Evolutionary conservation across 495 filamentous ascomycete species (phyloP), one percentile per base, ranked within the genome.

Genomic region (Neurospora sp.): DNA sequence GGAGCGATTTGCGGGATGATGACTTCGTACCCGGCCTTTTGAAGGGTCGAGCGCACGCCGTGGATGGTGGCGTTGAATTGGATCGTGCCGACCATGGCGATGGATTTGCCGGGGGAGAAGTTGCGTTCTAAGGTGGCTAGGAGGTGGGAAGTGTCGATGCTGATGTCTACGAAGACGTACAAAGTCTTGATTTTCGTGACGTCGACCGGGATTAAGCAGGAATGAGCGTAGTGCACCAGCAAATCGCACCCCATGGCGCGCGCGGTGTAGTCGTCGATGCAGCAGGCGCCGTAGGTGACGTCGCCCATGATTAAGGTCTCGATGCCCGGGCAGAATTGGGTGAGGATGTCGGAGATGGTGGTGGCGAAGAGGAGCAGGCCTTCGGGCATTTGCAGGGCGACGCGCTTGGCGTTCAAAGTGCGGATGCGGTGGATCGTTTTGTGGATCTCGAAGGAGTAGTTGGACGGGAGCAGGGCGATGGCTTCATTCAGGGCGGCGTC

Each of bases 291-390:
- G 83, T 99, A 99, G 0, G 96, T 99, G 36, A 99, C 96, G 77
- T 99, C 96, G 70, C 96, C 96, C 96, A 99, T 98, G 80, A 99
- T 98, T 19, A 98, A 84, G 0, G 96, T 98, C 78, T 95, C 91
- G 48, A 90, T 90, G 4, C 92, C 94, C 0, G 94, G 90, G 81
- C 96, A 99, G 85, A 99, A 99, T 75, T 92, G 90, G 13, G 92
- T 94, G 40, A 99, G 85, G 82, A 98, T 99, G 82, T 99, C 96
- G 4, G 96, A 96, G 72, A 99, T 97, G 21, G 96, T 98, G 66
- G 96, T 97, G 37, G 96, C 96, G 81, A 98, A 99, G 34, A 99
- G 87, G 37, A 98, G 89, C 0, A 99, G 89, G 9, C 96, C 96
- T 79, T 98, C 96, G 31, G 96, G 96, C 86, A 99, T 97, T 79